Evolutionary conservation across 345 rosid species (phyloP).

Genomic region (Melaleuca quinquenervia): DNA sequence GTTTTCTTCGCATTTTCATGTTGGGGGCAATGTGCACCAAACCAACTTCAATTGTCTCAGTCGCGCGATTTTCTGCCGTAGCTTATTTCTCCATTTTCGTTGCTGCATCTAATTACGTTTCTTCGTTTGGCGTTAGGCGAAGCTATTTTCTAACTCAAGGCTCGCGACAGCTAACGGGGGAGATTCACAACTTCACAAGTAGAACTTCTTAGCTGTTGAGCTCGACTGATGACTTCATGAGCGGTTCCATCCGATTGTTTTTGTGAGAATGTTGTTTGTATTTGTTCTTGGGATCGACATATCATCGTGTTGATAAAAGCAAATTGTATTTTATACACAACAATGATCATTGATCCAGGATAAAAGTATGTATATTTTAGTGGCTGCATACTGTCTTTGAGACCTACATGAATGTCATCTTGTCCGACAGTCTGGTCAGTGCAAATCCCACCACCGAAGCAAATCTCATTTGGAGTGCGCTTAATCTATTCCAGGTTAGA

Average conservation of each 20-base stretch:
- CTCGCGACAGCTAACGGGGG: not conserved
- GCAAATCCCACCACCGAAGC: not conserved
- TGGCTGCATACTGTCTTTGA: not conserved
- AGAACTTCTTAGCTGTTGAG: not conserved
- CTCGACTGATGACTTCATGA: not conserved
- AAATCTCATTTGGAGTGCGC: not conserved
- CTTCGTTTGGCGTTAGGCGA: not conserved
- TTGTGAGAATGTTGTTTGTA: not conserved
- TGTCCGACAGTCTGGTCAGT: not conserved
- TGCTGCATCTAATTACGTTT: not conserved
- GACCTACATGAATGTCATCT: not conserved
- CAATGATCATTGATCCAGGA: not conserved
- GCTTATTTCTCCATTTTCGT: not conserved
- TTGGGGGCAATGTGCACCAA: not conserved
- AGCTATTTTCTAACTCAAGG: not conserved
- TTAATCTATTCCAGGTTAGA: not conserved
- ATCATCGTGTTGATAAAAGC: not conserved
- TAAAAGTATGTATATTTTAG: no score
- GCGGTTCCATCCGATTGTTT: not conserved
- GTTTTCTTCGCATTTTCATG: not conserved
- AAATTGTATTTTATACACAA: not conserved
- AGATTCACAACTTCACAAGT: not conserved
- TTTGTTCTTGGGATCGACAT: not conserved
- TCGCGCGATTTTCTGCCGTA: not conserved
- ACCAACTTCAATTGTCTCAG: not conserved